Conservation (phyloP, 768 basidiomycete genomes). For the Macrolepiota fuliginosa region DNA sequence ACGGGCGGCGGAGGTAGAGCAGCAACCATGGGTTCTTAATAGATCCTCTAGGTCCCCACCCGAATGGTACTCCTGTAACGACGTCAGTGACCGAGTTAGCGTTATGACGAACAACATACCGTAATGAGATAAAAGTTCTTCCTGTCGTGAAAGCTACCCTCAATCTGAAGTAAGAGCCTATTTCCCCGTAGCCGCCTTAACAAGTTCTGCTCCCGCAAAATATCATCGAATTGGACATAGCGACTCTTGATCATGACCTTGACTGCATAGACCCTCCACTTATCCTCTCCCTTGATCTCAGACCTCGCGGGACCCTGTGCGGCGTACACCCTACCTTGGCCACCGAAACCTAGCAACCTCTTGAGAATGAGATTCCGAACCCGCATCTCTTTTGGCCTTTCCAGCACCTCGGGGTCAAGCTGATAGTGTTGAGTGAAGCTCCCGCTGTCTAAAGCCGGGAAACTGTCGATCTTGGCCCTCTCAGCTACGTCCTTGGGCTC, state of each 20-base stretch:
- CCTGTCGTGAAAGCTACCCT: slow-evolving; percentile 19
- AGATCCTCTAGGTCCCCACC: slow-evolving; percentile 17
- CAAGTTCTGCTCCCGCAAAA: slow-evolving; percentile 18
- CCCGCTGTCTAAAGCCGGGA: not conserved
- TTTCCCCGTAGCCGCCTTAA: slow-evolving; percentile 16
- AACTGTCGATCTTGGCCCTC: not conserved
- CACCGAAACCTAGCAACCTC: slow-evolving; percentile 15
- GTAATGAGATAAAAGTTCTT: slow-evolving; percentile 20
- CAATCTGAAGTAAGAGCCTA: slow-evolving; percentile 14
- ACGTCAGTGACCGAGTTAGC: not conserved
- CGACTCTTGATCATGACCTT: slow-evolving; percentile 18
- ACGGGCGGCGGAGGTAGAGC: slow-evolving; percentile 13
- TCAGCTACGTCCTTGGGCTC: not conserved
- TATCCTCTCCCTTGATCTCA: not conserved
- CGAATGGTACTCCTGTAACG: slow-evolving; percentile 15
- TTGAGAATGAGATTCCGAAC: slow-evolving; percentile 10
- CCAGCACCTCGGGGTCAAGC: not conserved
- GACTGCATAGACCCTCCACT: slow-evolving; percentile 12
- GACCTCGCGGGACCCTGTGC: slow-evolving; percentile 4
- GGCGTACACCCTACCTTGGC: slow-evolving; percentile 18
- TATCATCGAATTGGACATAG: slow-evolving; percentile 8
- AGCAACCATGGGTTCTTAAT: slow-evolving; percentile 1
- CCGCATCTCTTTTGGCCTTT: not conserved
- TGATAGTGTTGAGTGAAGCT: not conserved
- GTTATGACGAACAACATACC: slow-evolving; percentile 5